A percentile compares a stretch with the other conserved stretches of the same genome.
Conservation (phyloP, 495 filamentous ascomycete species). For the Penicillium fimorum region DNA sequence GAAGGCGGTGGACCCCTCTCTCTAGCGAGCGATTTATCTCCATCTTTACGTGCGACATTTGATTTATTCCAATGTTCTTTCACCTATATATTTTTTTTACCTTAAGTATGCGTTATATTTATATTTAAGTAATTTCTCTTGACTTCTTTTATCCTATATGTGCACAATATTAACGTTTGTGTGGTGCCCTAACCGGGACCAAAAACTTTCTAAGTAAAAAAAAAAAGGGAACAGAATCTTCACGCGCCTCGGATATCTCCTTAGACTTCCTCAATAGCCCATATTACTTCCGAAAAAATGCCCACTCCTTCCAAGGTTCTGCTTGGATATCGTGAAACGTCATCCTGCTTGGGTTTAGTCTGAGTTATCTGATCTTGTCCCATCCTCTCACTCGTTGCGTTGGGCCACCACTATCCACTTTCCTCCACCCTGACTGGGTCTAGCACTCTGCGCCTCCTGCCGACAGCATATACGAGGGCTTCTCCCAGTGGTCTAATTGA, state of each 20-base stretch:
- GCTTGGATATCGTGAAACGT: slow-evolving; percentile 20
- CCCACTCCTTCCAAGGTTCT: slow-evolving; percentile 11
- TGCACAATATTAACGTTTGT: background rate
- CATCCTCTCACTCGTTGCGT: slow-evolving; percentile 27
- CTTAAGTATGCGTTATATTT: too few species aligned
- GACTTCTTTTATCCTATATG: background rate
- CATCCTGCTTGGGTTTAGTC: slow-evolving; percentile 25
- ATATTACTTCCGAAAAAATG: slow-evolving; percentile 9
- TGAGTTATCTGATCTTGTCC: slow-evolving; percentile 32
- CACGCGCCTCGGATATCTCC: slow-evolving; percentile 8
- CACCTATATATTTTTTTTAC: background rate
- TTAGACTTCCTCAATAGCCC: slow-evolving; percentile 7
- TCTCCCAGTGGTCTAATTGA: slow-evolving; percentile 4
- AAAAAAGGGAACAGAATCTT: background rate
- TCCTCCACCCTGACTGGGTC: slow-evolving; percentile 24
- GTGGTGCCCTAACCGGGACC: background rate
- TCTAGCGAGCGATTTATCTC: slow-evolving; percentile 17
- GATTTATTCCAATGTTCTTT: background rate
- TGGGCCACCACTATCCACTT: slow-evolving; percentile 25
- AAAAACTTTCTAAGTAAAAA: background rate
- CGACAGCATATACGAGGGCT: slow-evolving; percentile 10
- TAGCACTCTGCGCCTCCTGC: slow-evolving; percentile 18
- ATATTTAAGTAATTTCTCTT: background rate
- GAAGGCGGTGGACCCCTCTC: slow-evolving; percentile 16
- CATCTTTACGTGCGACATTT: slow-evolving; percentile 5